Percentiles rank a stretch among this genome's conserved stretches.
These are phyloP conservation scores for Hemisphaericaspora lyxosophila DNA, from an alignment of 1,139 yeast genomes.

Conservation along the genomic window DNA sequence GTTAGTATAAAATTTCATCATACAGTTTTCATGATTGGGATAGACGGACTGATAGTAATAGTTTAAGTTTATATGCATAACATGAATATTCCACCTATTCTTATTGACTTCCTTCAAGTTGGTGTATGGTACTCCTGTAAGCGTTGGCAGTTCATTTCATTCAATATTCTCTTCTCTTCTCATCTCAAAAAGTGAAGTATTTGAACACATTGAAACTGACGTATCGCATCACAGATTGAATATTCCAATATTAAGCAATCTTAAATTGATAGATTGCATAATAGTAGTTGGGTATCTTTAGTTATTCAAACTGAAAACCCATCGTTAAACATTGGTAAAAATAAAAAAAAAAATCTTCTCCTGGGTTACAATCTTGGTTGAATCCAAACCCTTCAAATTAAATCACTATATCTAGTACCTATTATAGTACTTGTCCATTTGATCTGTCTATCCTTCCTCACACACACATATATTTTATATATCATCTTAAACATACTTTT, in stretches of 20 bases:
- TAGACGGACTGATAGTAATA: not conserved
- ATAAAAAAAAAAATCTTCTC: no score
- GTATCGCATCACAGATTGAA: not conserved
- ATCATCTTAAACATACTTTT: constrained; percentile 2
- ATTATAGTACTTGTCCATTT: not conserved
- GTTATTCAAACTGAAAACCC: no score
- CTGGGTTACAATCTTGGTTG: not conserved
- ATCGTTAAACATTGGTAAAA: no score
- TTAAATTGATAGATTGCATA: not conserved
- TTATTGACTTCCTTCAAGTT: not conserved
- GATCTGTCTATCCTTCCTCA: not conserved
- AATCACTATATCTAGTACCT: not conserved
- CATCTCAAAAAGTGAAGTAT: no score
- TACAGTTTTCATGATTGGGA: not conserved
- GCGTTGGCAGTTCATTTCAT: no score
- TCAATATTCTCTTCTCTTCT: not conserved
- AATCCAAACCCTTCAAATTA: no score
- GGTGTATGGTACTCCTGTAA: no score
- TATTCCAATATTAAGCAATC: no score
- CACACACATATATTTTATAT: not conserved
- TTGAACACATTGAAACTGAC: not conserved
- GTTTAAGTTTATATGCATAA: not conserved
- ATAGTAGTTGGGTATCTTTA: not conserved
- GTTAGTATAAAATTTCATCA: constrained; percentile 13
- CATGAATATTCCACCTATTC: not conserved